Conservation (phyloP, 2,329 filamentous ascomycete genomes). For the Aspergillus pseudotamarii region DNA sequence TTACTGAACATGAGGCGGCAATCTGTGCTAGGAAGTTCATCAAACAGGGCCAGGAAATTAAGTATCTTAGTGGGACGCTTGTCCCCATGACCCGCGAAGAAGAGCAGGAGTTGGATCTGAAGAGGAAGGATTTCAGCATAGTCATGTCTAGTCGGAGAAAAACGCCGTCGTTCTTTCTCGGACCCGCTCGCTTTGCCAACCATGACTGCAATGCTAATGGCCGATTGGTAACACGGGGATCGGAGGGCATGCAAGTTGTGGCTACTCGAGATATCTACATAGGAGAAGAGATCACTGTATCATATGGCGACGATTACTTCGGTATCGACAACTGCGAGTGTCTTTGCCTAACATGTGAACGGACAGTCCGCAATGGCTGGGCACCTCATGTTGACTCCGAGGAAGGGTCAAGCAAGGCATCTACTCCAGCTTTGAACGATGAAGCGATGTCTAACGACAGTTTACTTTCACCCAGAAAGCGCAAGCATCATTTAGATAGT, state of each 20-base stretch:
- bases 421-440: conserved; percentile 34
- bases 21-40: conserved; percentile 80
- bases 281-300: conserved; percentile 95
- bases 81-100: conserved; percentile 92
- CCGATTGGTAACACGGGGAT: conserved; percentile 77
- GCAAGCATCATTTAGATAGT: conserved; percentile 28
- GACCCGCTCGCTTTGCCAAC: conserved; percentile 93
- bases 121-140: conserved; percentile 93
- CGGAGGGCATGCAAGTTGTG: conserved; percentile 87
- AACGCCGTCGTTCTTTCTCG: conserved; percentile 87
- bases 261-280: conserved; percentile 78
- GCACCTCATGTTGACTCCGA: conserved; percentile 50
- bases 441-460: conserved; percentile 25
- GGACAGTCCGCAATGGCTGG: conserved; percentile 79
- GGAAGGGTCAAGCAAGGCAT: conserved; percentile 33
- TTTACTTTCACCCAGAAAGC: conserved; percentile 29
- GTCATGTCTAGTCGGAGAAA: conserved; percentile 93
- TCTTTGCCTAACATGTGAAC: conserved; percentile 85
- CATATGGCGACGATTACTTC: conserved; percentile 95
- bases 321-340: conserved; percentile 94
- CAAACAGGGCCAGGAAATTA: conserved; percentile 80
- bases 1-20: conserved; percentile 84
- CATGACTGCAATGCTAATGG: conserved; percentile 96
- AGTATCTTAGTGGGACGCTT: conserved; percentile 87
- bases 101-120: conserved; percentile 76